Base-by-base conservation (phyloP, 768 basidiomycete genomes). In the Lactifluus hygrophoroides region DNA sequence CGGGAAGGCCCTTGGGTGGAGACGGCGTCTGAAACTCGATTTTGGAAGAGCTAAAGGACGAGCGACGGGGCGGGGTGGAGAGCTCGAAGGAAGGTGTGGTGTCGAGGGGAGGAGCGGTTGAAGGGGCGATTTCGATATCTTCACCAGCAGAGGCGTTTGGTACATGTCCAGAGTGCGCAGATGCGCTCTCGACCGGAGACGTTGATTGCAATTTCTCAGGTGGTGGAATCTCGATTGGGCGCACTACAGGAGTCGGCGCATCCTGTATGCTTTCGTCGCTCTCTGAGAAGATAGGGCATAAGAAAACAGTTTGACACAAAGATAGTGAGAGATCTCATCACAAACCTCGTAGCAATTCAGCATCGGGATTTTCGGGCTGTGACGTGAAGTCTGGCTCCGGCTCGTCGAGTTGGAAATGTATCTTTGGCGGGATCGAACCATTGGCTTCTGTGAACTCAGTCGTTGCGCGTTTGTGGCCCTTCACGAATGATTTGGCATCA, bases 11-110 rank as follows among this genome's bases (percentile, higher is more conserved):
- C 42, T 72, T 73, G 1, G 83, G 81, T 30, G 86, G 84, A 1
- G 86, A 81, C 9, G 84, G 85, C 0, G 83, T 86, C 64, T 76
- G 71, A 64, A 82, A 83, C 52, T 81, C 79, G 14, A 75, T 60
- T 58, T 73, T 77, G 10, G 78, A 74, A 30, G 68, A 69, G 52
- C 65, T 71, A 45, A 77, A 73, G 2, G 75, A 75, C 19, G 70
- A 62, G 45, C 69, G 72, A 28, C 74, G 76, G 10, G 79, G 79
- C 7, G 82, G 83, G 1, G 84, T 82, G 42, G 74, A 68, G 45
- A 76, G 69, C 7, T 62, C 51, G 35, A 69, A 64, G 37, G 68
- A 64, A 46, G 65, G 53, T 28, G 45, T 19, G 27, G 53, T 35
- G 21, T 50, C 34, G 14, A 52, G 25, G n/a, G 25, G 63, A 11